Conservation (phyloP, 2,329 filamentous ascomycete species). For the Ceratocystis cubensis region DNA sequence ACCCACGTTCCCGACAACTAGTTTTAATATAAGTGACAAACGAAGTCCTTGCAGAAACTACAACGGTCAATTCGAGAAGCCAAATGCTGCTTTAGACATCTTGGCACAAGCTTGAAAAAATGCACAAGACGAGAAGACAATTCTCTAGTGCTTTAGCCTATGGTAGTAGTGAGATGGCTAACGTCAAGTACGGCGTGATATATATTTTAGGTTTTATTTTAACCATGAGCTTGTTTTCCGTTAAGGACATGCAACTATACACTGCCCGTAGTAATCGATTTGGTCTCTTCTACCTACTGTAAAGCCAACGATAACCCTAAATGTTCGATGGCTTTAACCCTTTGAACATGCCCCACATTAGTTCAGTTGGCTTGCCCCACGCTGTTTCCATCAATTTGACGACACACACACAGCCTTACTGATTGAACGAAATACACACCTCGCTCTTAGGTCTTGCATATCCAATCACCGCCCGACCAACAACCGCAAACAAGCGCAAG, state of each 20-base stretch:
- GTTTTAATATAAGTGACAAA: neutral
- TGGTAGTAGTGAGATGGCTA: too few species aligned
- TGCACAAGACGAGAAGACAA: too few species aligned
- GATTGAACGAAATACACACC: neutral
- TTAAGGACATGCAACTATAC: too few species aligned
- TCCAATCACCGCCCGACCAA: neutral
- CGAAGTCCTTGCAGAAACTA: neutral
- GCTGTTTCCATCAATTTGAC: neutral
- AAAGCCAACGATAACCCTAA: neutral
- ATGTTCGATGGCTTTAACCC: neutral
- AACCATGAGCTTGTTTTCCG: too few species aligned
- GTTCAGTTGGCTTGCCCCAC: neutral
- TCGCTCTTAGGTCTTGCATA: conserved; percentile 15
- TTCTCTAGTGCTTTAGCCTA: too few species aligned
- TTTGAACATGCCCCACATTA: neutral
- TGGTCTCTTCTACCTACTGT: too few species aligned
- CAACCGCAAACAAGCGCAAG: conserved; percentile 13
- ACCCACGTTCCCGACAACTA: neutral
- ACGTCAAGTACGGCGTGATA: too few species aligned
- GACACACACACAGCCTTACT: conserved; percentile 3
- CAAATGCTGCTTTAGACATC: too few species aligned
- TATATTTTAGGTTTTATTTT: too few species aligned
- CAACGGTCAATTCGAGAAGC: too few species aligned
- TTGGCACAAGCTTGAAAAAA: too few species aligned
- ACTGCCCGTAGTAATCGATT: too few species aligned